phyloP scores from a whole-genome alignment of 2,329 filamentous ascomycete species.

The Colletotrichum chlorophyti region DNA sequence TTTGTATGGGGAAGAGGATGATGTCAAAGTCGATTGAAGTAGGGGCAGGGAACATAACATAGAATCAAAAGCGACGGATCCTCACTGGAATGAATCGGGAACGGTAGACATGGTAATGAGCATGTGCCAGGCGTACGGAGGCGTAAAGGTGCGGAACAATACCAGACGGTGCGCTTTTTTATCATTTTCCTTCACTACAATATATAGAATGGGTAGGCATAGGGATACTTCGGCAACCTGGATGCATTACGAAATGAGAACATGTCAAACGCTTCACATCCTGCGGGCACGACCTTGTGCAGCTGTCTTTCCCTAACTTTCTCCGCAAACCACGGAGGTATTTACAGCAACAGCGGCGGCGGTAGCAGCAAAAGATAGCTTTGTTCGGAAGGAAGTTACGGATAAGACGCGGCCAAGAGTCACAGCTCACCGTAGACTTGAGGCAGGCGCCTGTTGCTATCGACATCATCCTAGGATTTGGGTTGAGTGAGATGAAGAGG shows the following conservation, averaged over 20 bases:
- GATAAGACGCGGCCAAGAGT: no score
- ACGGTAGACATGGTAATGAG: conserved; percentile 30
- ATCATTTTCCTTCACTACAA: conserved; percentile 22
- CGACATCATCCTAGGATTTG: no score
- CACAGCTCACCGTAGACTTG: no score
- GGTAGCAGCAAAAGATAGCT: no score
- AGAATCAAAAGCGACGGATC: conserved; percentile 27
- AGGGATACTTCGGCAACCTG: conserved; percentile 11
- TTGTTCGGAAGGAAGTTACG: no score
- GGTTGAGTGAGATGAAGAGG: no score
- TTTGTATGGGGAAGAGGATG: conserved; percentile 74
- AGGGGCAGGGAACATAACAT: conserved; percentile 23
- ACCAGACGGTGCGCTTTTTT: conserved; percentile 28
- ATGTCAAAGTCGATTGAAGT: conserved; percentile 8
- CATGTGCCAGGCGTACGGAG: conserved; percentile 43
- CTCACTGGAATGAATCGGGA: conserved; percentile 29
- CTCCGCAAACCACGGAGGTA: no score
- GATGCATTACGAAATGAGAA: conserved; percentile 29
- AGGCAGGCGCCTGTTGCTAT: no score
- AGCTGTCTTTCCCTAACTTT: not conserved
- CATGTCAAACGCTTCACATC: conserved; percentile 5
- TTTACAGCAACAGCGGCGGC: no score
- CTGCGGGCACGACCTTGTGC: not conserved
- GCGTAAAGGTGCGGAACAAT: conserved; percentile 28
- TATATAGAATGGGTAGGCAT: conserved; percentile 22